Conservation (phyloP, 202 grass and related monocot species). For the Panicum hallii region DNA sequence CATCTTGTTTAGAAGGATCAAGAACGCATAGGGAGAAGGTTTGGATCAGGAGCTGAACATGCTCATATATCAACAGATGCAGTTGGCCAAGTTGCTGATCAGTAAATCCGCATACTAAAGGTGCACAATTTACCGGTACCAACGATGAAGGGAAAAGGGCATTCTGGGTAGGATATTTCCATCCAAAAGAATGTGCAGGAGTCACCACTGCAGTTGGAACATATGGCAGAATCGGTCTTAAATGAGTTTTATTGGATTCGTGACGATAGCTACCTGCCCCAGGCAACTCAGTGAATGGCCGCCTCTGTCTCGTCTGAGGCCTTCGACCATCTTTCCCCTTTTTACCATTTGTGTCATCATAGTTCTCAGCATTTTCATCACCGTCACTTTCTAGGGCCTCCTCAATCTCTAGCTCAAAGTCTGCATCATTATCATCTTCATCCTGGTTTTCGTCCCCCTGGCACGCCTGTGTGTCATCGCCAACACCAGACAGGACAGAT, state of each 20-base stretch:
- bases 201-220: constrained; percentile 41
- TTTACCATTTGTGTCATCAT: constrained; percentile 39
- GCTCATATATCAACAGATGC: constrained; percentile 81
- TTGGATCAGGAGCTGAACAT: constrained; percentile 90
- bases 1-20: constrained; percentile 68
- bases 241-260: constrained; percentile 50
- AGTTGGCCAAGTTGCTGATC: constrained; percentile 75
- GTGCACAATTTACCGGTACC: constrained; percentile 37
- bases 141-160: constrained; percentile 38
- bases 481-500: constrained; percentile 70
- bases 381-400: constrained; percentile 90
- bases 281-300: constrained; percentile 49
- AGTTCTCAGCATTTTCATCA: constrained; percentile 68
- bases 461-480: constrained; percentile 48
- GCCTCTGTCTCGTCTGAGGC: constrained; percentile 80
- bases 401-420: constrained; percentile 95
- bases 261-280: constrained; percentile 41
- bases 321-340: constrained; percentile 52
- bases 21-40: constrained; percentile 87
- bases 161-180: constrained; percentile 57
- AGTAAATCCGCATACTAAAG: constrained; percentile 71
- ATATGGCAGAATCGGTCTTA: constrained; percentile 59
- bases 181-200: constrained; percentile 48
- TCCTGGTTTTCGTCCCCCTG: constrained; percentile 75
- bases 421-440: constrained; percentile 98